Conservation (phyloP, 2,329 filamentous ascomycete species). For the Nemania sp. region DNA sequence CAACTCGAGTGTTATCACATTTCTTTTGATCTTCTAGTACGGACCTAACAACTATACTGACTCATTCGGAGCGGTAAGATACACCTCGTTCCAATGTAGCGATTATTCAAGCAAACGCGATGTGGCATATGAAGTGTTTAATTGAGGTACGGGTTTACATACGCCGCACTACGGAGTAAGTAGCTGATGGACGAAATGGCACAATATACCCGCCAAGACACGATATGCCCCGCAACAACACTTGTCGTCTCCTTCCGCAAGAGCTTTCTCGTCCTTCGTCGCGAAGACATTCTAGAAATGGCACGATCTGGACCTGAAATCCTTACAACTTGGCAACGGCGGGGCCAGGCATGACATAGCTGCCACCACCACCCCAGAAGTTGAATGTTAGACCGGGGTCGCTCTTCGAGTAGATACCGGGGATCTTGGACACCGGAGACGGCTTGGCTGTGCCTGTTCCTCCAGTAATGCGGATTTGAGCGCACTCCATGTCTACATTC, state of each 20-base stretch:
- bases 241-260: not conserved
- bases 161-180: no score
- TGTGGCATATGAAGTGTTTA: no score
- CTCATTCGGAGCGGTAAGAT: no score
- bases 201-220: no score
- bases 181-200: no score
- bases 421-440: conserved; percentile 42
- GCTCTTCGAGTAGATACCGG: conserved; percentile 42
- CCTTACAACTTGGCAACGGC: conserved; percentile 23
- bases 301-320: not conserved
- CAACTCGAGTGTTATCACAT: no score
- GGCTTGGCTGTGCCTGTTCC: conserved; percentile 29
- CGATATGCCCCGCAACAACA: no score
- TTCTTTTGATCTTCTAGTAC: no score
- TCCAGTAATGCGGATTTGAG: conserved; percentile 32
- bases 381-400: conserved; percentile 35
- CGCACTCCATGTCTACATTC: conserved; percentile 32
- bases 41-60: no score
- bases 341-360: conserved; percentile 36
- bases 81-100: no score
- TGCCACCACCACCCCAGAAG: conserved; percentile 31
- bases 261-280: not conserved
- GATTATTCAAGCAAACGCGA: no score
- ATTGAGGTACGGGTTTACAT: no score
- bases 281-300: not conserved